Percentiles rank a stretch among this genome's conserved stretches.
Conservation (phyloP, 1,139 yeast species). For the Candida tropicalis region DNA sequence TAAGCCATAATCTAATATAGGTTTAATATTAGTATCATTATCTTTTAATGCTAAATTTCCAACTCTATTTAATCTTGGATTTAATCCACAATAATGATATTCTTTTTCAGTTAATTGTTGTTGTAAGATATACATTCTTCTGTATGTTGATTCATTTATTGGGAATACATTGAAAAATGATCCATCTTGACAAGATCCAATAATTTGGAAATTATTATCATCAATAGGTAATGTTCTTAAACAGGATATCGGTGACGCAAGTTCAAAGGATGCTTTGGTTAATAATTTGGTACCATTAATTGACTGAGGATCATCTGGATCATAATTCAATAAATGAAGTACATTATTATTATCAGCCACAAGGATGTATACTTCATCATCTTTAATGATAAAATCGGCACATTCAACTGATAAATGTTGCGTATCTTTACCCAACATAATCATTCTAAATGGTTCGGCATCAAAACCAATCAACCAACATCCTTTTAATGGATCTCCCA, state of each 20-base stretch:
- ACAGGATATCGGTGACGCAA: conserved; percentile 63
- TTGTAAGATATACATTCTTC: conserved; percentile 82
- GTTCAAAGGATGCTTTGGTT: conserved; percentile 69
- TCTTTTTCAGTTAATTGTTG: conserved; percentile 84
- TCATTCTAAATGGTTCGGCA: conserved; percentile 91
- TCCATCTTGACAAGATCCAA: conserved; percentile 82
- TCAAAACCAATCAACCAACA: conserved; percentile 88
- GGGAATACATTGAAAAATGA: conserved; percentile 77
- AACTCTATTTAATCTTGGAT: conserved; percentile 71
- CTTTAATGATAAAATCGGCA: conserved; percentile 73
- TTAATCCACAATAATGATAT: conserved; percentile 74
- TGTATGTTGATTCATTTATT: conserved; percentile 69
- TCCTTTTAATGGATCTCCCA: conserved; percentile 84
- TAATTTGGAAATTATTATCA: conserved; percentile 50
- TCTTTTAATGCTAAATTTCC: conserved; percentile 38
- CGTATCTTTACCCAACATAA: conserved; percentile 75
- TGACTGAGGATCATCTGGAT: conserved; percentile 89
- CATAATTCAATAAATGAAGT: conserved; percentile 81
- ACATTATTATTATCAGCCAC: conserved; percentile 71
- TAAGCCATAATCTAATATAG: conserved; percentile 63
- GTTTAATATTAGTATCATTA: conserved; percentile 49
- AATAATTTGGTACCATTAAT: conserved; percentile 77
- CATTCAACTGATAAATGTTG: conserved; percentile 61
- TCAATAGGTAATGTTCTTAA: conserved; percentile 57
- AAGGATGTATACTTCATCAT: conserved; percentile 66